Evolutionary conservation across 1,284 basidiomycete genomes (phyloP), one percentile per base, ranked within the genome.

Genomic region (Nidula niveotomentosa): DNA sequence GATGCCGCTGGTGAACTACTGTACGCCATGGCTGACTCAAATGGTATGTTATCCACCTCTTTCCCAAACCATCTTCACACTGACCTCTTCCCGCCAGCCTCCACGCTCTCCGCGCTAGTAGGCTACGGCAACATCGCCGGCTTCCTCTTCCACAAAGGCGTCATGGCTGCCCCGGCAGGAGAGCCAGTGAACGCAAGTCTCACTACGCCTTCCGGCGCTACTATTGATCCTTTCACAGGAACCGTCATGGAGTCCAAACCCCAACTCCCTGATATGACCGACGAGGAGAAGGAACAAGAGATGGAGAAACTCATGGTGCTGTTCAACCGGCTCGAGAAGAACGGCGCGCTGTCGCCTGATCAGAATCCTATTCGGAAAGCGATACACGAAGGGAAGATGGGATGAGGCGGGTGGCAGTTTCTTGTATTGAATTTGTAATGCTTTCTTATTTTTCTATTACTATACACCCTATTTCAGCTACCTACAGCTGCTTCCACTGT

Each of bases 81-180:
- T 9, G 9, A 52, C 51, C 36, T 23, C 53, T 46, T 23, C 48
- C 34, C 54, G 47, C 30, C 64, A 93, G 91, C 88, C 17, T 77
- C 80, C 12, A 80, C 76, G 0, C 75, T 96, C 7, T 84, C 85
- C 6, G 78, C 84, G 5, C 85, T 90, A 52, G 83, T 96, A 48
- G 94, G 94, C 3, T 96, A 97, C 61, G 95, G 95, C 18, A 94
- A 94, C 64, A 93, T 94, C 35, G 93, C 94, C 0, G 95, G 95
- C 1, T 90, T 93, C 75, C 78, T 98, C 33, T 95, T 94, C 75
- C 86, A 91, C 64, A 94, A 93, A 65, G 93, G 93, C 10, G 80
- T 96, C 59, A 78, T 91, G 61, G 83, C 77, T 51, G 84, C 86
- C 0, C 75, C 75, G 30, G 63, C 71, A 30, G 66, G 50, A 68